Evolutionary conservation across 768 basidiomycete genomes (phyloP).

Genomic region (Phanerochaete sordida): DNA sequence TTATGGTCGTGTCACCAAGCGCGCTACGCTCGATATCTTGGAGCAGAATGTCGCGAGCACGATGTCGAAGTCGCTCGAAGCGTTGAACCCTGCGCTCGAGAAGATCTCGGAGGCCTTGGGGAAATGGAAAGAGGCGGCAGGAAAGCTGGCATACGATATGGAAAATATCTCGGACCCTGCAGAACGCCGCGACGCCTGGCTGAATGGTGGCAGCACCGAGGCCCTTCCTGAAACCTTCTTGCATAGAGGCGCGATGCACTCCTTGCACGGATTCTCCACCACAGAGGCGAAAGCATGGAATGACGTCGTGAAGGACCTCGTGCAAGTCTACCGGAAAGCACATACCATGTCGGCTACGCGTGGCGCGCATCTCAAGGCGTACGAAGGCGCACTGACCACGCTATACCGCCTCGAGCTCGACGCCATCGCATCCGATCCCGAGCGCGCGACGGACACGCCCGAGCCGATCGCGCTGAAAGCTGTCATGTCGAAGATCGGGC

Average conservation of each 20-base stretch:
- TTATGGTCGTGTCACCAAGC: conserved; percentile 60
- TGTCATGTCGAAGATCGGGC: conserved; percentile 51
- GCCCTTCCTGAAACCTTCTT: background rate
- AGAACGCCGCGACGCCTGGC: background rate
- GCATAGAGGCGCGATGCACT: background rate
- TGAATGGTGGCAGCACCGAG: background rate
- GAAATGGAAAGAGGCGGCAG: background rate
- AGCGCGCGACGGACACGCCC: conserved; percentile 25
- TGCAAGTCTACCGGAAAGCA: conserved; percentile 37
- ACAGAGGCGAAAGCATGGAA: conserved; percentile 37
- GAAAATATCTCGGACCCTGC: conserved; percentile 2
- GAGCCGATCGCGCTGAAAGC: conserved; percentile 47
- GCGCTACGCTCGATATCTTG: conserved; percentile 59
- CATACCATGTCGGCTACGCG: conserved; percentile 41
- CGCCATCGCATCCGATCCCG: conserved; percentile 26
- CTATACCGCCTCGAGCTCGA: conserved; percentile 48
- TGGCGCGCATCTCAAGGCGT: conserved; percentile 55
- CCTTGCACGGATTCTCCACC: conserved; percentile 28
- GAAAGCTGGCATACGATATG: background rate
- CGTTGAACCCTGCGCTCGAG: conserved; percentile 24
- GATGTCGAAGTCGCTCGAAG: conserved; percentile 30
- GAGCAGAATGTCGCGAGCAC: conserved; percentile 54
- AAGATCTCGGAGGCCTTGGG: background rate
- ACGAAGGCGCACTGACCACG: conserved; percentile 55
- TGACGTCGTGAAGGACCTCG: conserved; percentile 31